Evolutionary conservation across 139 green algal species (phyloP), one percentile per base, ranked within the genome.

Genomic region (Micromonas pusilla): DNA sequence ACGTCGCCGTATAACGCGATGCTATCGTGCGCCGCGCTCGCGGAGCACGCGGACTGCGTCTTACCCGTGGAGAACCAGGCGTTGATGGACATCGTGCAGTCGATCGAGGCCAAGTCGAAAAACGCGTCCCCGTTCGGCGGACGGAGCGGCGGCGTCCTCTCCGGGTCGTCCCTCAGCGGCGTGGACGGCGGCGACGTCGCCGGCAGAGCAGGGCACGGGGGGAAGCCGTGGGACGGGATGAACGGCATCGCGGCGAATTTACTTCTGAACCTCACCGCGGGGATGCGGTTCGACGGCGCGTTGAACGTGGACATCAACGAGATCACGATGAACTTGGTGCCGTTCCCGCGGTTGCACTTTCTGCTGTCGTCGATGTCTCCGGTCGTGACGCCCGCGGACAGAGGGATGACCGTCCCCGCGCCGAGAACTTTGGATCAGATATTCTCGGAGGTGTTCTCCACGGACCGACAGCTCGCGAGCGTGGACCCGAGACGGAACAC

Each of bases 1-100:
- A 94, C 90, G 26, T 90, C 85, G 25, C 91, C 91, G 4, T 96
- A 96, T 89, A 96, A 96, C 78, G 85, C 88, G n/a, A 57, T 90
- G 36, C 83, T 96, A 16, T 85, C 87, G 0, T 63, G 86, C 33
- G 45, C 72, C 30, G 72, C 86, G 81, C 89, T 96, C 37, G 78
- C 86, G 13, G 85, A 93, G 72, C 75, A 88, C 39, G 88, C 91
- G 0, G 90, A 94, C 83, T 89, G 81, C 34, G 91, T 92, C 64
- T 79, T 96, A 62, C 90, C 90, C 0, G 39, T 96, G 4, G 91
- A 96, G 53, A 96, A 96, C 80, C 85, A 92, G 65, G 89, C 91
- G 19, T 81, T 96, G n/a, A 77, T 85, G n/a, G 90, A 89, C 85
- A 91, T 93, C 53, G 25, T 33, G 3, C 21, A 31, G 71, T 80